These are phyloP conservation scores for Colletotrichum cuscutae DNA, from an alignment of 2,329 filamentous ascomycete genomes.

Conservation along the genomic window DNA sequence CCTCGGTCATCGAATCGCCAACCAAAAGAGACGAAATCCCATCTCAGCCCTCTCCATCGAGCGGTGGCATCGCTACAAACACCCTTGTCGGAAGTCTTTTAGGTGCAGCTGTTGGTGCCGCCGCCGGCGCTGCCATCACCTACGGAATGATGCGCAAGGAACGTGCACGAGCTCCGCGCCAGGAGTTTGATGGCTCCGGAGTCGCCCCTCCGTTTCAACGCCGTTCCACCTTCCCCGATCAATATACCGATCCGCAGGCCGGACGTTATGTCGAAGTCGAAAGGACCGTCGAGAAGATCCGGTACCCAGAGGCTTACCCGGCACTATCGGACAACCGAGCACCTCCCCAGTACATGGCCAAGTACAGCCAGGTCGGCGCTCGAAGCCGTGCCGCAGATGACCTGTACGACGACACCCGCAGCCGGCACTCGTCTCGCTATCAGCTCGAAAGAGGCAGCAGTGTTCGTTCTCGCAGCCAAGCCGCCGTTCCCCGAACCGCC, in stretches of 20 bases:
- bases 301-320: slow-evolving; percentile 48
- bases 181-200: slow-evolving; percentile 48
- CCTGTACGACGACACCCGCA: slow-evolving; percentile 51
- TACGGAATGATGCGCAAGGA: slow-evolving; percentile 78
- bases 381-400: slow-evolving; percentile 46
- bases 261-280: slow-evolving; percentile 51
- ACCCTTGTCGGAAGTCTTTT: slow-evolving; percentile 80
- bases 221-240: slow-evolving; percentile 57
- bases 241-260: slow-evolving; percentile 42
- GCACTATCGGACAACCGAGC: slow-evolving; percentile 45
- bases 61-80: slow-evolving; percentile 53
- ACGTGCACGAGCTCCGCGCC: slow-evolving; percentile 49
- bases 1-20: slow-evolving; percentile 43
- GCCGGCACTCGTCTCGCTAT: slow-evolving; percentile 52
- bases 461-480: slow-evolving; percentile 54
- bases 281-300: slow-evolving; percentile 49
- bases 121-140: slow-evolving; percentile 68
- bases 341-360: slow-evolving; percentile 48
- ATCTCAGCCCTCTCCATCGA: slow-evolving; percentile 45
- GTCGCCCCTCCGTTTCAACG: slow-evolving; percentile 50
- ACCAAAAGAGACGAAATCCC: slow-evolving; percentile 16
- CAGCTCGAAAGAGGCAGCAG: slow-evolving; percentile 43
- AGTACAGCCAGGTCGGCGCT: slow-evolving; percentile 46
- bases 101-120: slow-evolving; percentile 81
- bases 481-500: slow-evolving; percentile 42